Conservation (phyloP, 139 green algal genomes). For the Tetraselmis striata region DNA sequence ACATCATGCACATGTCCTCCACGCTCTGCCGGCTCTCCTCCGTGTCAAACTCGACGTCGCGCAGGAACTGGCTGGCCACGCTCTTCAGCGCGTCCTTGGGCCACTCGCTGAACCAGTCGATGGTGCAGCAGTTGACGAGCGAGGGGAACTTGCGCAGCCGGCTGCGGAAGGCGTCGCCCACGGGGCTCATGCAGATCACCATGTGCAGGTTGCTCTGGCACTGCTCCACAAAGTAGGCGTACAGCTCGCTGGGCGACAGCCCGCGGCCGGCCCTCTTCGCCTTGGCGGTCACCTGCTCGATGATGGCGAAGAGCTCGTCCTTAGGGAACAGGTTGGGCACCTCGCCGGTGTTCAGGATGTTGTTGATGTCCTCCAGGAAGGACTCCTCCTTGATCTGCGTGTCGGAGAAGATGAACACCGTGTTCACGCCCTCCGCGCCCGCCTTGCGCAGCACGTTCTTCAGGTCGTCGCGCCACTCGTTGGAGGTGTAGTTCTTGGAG, state of each 20-base stretch:
- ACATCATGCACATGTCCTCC: slow-evolving; percentile 58
- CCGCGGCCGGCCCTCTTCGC: slow-evolving; percentile 9
- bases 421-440: slow-evolving; percentile 53
- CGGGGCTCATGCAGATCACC: slow-evolving; percentile 28
- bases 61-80: slow-evolving; percentile 33
- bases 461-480: slow-evolving; percentile 61
- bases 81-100: slow-evolving; percentile 31
- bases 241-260: slow-evolving; percentile 20
- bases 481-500: slow-evolving; percentile 30
- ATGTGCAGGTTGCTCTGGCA: slow-evolving; percentile 30
- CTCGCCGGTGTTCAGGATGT: slow-evolving; percentile 71
- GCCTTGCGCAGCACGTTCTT: slow-evolving; percentile 50
- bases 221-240: slow-evolving; percentile 33
- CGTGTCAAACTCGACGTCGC: slow-evolving; percentile 33
- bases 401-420: slow-evolving; percentile 68
- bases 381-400: slow-evolving; percentile 69
- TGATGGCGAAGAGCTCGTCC: slow-evolving; percentile 19
- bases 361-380: slow-evolving; percentile 74
- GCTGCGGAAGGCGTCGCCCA: slow-evolving; percentile 31
- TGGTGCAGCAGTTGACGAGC: slow-evolving; percentile 38
- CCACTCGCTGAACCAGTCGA: slow-evolving; percentile 36
- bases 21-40: slow-evolving; percentile 30
- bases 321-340: slow-evolving; percentile 35
- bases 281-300: slow-evolving; percentile 11
- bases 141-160: slow-evolving; percentile 30